Evolutionary conservation across 1,139 yeast species (phyloP).

Genomic region (Kluyveromyces sp.): DNA sequence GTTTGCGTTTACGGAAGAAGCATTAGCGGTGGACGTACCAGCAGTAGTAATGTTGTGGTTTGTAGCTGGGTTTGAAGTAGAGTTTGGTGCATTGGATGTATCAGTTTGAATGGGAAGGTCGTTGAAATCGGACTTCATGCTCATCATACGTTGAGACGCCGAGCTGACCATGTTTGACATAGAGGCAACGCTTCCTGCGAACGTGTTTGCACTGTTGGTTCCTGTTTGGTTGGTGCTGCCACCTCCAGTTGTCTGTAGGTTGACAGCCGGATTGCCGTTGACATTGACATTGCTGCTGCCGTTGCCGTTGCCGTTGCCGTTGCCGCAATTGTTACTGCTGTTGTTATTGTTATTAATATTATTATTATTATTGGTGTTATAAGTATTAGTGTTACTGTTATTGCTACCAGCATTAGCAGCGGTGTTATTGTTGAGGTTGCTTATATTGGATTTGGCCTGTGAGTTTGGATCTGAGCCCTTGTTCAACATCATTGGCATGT

Average conservation of each 20-base stretch:
- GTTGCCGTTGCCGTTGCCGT: constrained; percentile 1
- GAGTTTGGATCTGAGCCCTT: constrained; percentile 2
- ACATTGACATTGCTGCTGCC: background rate
- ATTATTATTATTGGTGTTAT: background rate
- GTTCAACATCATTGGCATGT: constrained; percentile 5
- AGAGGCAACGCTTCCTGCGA: background rate
- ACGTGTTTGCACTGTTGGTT: background rate
- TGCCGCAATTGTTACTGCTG: background rate
- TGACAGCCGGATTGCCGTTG: constrained; percentile 1
- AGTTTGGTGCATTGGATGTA: no score
- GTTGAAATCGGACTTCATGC: constrained; percentile 2
- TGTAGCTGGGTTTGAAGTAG: background rate
- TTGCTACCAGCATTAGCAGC: no score
- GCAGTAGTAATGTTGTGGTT: background rate
- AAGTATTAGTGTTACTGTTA: background rate
- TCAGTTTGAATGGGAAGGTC: background rate
- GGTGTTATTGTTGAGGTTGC: no score
- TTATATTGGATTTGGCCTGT: background rate
- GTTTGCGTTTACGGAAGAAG: background rate
- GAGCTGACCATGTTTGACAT: background rate
- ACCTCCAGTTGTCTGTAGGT: no score
- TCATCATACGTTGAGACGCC: constrained; percentile 4
- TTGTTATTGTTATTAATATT: background rate
- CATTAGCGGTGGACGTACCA: background rate
- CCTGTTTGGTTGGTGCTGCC: no score